These are phyloP conservation scores for Quercus alba DNA, from an alignment of 306 rosid genomes.

Conservation along the genomic window DNA sequence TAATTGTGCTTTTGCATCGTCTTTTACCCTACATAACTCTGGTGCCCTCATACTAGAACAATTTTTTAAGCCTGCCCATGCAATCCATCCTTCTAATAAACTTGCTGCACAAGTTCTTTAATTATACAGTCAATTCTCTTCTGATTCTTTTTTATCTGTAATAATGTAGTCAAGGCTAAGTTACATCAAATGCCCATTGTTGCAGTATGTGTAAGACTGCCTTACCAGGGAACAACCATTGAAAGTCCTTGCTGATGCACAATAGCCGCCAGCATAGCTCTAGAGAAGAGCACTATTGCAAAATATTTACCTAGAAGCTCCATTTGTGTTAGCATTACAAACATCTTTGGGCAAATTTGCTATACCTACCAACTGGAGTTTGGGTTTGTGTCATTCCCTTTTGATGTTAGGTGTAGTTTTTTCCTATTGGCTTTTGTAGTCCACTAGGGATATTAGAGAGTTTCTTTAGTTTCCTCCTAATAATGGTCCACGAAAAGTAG, in stretches of 20 bases:
- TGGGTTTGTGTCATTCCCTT: not conserved
- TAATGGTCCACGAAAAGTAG: not conserved
- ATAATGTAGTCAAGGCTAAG: not conserved
- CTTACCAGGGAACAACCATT: not conserved
- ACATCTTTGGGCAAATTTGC: not conserved
- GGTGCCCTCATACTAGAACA: constrained; percentile 10
- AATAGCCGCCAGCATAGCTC: not conserved
- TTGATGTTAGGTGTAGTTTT: not conserved
- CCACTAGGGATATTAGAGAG: not conserved
- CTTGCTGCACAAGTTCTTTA: not conserved
- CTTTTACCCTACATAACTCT: constrained; percentile 2
- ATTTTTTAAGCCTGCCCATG: not conserved
- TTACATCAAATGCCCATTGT: not conserved
- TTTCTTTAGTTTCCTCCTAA: not conserved
- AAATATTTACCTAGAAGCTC: not conserved
- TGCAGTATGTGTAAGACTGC: not conserved
- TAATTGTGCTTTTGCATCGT: not conserved
- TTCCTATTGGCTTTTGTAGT: not conserved
- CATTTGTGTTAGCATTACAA: not conserved
- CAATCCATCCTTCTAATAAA: not conserved
- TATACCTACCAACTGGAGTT: not conserved
- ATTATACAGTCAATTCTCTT: not conserved
- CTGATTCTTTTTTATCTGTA: not conserved
- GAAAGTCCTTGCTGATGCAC: not conserved
- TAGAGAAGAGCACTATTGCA: not conserved